phyloP scores from a whole-genome alignment of 108 stramenopile genomes.

The Craspedostauros australis region DNA sequence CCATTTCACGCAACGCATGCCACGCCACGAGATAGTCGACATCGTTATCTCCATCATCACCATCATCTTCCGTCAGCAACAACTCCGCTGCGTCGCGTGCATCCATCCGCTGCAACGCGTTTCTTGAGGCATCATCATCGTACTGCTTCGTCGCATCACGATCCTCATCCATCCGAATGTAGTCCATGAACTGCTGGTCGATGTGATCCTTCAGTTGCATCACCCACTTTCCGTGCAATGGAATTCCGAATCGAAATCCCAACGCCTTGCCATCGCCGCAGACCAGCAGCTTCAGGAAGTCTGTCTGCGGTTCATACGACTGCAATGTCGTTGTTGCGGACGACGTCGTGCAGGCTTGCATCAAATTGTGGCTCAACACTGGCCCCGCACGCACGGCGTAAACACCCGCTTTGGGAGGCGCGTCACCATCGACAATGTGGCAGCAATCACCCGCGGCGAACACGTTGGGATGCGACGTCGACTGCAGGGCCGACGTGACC shows the following conservation, averaged over 20 bases:
- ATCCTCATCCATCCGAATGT: slow-evolving; percentile 16
- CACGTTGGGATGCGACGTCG: slow-evolving; percentile 64
- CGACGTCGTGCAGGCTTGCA: neutral
- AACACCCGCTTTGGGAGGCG: slow-evolving; percentile 82
- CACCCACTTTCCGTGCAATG: slow-evolving; percentile 84
- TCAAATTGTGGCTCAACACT: slow-evolving; percentile 68
- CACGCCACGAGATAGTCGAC: slow-evolving; percentile 63
- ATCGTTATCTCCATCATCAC: too few species aligned
- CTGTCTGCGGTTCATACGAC: slow-evolving; percentile 68
- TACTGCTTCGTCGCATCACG: slow-evolving; percentile 65
- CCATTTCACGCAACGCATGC: slow-evolving; percentile 67
- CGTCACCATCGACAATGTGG: slow-evolving; percentile 32
- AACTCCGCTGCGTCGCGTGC: slow-evolving; percentile 47
- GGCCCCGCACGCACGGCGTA: slow-evolving; percentile 87
- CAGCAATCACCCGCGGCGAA: slow-evolving; percentile 88
- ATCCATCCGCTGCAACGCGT: slow-evolving; percentile 18
- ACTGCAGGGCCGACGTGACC: slow-evolving; percentile 69
- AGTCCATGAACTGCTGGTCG: slow-evolving; percentile 73
- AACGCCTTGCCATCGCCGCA: slow-evolving; percentile 83
- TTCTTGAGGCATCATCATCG: slow-evolving; percentile 21
- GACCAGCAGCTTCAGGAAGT: slow-evolving; percentile 78
- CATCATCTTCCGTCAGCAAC: slow-evolving; percentile 56
- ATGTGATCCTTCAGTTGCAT: slow-evolving; percentile 76
- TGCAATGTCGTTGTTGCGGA: neutral
- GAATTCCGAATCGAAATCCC: slow-evolving; percentile 84